A percentile compares a stretch with the other conserved stretches of the same genome.
Conservation (phyloP, 2,329 filamentous ascomycete genomes). For the Parastagonospora nodorum region DNA sequence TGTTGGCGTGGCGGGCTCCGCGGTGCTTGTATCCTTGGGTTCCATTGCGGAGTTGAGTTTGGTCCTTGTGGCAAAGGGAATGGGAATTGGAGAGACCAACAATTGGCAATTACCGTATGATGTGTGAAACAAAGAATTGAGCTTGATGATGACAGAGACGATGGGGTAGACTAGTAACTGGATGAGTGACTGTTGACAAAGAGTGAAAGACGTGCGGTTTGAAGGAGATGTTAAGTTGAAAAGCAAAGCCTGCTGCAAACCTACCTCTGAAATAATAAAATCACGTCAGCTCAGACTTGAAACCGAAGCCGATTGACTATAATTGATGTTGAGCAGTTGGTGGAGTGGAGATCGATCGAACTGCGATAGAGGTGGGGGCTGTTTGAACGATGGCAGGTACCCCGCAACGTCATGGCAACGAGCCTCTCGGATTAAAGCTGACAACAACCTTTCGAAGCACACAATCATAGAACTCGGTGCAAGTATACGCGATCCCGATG, state of each 20-base stretch:
- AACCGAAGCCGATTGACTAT: background rate
- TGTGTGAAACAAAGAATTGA: background rate
- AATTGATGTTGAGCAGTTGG: background rate
- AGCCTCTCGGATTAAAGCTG: background rate
- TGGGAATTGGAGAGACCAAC: background rate
- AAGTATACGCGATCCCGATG: too few species aligned
- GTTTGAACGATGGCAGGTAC: background rate
- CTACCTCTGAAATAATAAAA: too few species aligned
- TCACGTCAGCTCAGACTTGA: too few species aligned
- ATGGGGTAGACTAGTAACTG: too few species aligned
- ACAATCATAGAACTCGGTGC: too few species aligned
- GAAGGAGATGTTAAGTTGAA: too few species aligned
- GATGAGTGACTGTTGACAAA: too few species aligned
- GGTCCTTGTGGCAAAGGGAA: background rate
- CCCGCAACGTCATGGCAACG: conserved; percentile 6
- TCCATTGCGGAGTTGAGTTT: conserved; percentile 3
- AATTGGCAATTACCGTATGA: background rate
- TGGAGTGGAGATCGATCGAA: background rate
- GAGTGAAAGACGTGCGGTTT: too few species aligned
- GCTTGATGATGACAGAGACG: background rate
- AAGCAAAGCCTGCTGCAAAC: too few species aligned
- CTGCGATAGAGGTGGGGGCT: background rate
- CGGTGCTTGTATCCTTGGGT: background rate
- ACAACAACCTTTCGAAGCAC: background rate
- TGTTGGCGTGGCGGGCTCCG: background rate